Percentiles rank a stretch among this genome's conserved stretches.
phyloP scores from a whole-genome alignment of 257 asterid species.

The Apocynum venetum region DNA sequence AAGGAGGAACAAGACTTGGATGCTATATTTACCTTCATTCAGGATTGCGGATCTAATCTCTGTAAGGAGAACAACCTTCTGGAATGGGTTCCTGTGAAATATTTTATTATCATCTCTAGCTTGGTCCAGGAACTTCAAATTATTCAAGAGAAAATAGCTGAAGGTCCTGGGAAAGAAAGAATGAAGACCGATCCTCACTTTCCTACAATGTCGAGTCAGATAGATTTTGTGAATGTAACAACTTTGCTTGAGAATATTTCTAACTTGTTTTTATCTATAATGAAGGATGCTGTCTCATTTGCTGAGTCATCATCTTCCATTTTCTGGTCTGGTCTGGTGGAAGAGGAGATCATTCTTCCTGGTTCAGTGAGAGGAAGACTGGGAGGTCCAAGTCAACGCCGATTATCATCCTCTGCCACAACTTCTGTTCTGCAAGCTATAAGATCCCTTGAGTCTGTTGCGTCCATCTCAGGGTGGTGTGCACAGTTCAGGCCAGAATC shows the following conservation, averaged over 20 bases:
- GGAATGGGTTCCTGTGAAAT: constrained; percentile 62
- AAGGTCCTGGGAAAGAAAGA: constrained; percentile 30
- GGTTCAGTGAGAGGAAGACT: constrained; percentile 76
- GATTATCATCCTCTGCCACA: constrained; percentile 58
- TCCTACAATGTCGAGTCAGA: constrained; percentile 29
- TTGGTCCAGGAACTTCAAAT: constrained; percentile 72
- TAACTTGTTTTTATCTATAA: constrained; percentile 42
- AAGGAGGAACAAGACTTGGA: constrained; percentile 40
- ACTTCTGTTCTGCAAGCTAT: constrained; percentile 80
- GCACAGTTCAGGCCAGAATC: constrained; percentile 39
- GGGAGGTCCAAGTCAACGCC: constrained; percentile 93
- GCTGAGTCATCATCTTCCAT: constrained; percentile 58
- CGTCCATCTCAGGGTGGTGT: constrained; percentile 63
- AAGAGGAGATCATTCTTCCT: constrained; percentile 48
- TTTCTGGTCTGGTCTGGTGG: constrained; percentile 47
- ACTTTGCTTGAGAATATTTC: constrained; percentile 44
- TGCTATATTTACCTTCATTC: constrained; percentile 54
- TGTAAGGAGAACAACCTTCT: constrained; percentile 37
- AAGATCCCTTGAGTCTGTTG: constrained; percentile 58
- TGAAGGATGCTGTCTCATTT: constrained; percentile 61
- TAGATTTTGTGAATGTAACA: constrained; percentile 29
- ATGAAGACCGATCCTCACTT: constrained; percentile 27
- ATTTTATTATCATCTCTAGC: constrained; percentile 62
- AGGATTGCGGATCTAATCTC: constrained; percentile 46
- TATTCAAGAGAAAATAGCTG: constrained; percentile 46